Evolutionary conservation across 2,329 filamentous ascomycete species (phyloP).

Genomic region (Madurella fahalii): DNA sequence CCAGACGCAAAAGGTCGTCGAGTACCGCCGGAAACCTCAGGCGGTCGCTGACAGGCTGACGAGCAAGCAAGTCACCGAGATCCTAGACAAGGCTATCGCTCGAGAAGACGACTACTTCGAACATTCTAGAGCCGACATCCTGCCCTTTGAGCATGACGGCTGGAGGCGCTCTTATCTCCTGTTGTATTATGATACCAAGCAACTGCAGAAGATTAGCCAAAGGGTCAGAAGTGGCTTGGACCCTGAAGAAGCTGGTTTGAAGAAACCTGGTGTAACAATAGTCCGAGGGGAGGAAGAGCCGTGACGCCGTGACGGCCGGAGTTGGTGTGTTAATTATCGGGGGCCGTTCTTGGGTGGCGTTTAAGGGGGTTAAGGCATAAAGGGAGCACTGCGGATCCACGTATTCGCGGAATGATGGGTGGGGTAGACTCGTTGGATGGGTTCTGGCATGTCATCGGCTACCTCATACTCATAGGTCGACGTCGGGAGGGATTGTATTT

Average conservation of each 20-base stretch:
- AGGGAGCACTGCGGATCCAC: too few species aligned
- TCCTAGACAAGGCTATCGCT: background rate
- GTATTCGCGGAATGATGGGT: too few species aligned
- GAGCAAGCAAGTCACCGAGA: background rate
- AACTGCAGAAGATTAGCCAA: slow-evolving; percentile 1
- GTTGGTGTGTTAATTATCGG: background rate
- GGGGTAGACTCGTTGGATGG: too few species aligned
- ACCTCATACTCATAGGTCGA: too few species aligned
- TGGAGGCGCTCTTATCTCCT: background rate
- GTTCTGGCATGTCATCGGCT: too few species aligned
- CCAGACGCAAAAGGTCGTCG: slow-evolving; percentile 1
- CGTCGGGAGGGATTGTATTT: background rate
- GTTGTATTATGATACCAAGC: background rate
- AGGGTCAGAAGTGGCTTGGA: background rate
- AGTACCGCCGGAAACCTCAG: background rate
- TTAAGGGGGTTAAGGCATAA: too few species aligned
- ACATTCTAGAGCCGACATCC: background rate
- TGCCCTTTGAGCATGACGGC: background rate
- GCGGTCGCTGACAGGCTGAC: slow-evolving; percentile 1
- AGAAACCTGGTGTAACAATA: background rate
- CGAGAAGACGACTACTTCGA: background rate
- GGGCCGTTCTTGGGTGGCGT: background rate
- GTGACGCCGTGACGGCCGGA: background rate
- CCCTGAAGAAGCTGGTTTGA: background rate
- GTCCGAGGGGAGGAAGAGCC: background rate